Evolutionary conservation across 1,284 basidiomycete genomes (phyloP).

Genomic region (Macrocystidia cucumis): DNA sequence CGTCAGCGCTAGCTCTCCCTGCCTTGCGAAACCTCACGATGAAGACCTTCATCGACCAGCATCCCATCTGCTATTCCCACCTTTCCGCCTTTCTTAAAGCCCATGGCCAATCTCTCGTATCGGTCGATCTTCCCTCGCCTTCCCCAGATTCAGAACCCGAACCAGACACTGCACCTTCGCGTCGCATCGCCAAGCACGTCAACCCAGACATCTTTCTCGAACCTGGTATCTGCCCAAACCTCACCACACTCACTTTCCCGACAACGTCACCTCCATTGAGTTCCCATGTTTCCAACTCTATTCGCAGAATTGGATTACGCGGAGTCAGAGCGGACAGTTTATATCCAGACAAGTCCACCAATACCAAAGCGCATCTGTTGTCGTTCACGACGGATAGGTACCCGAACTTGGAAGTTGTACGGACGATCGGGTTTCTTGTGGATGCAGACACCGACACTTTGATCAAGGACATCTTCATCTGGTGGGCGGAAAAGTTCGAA

Average conservation of each 20-base stretch:
- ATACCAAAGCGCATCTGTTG: conserved; percentile 29
- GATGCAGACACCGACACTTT: conserved; percentile 33
- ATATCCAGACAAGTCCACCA: conserved; percentile 31
- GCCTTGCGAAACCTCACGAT: conserved; percentile 28
- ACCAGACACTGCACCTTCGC: conserved; percentile 17
- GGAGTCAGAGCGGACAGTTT: conserved; percentile 31
- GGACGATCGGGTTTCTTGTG: conserved; percentile 36
- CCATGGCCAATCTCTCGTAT: conserved; percentile 31
- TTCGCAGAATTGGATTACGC: conserved; percentile 38
- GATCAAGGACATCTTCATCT: conserved; percentile 42
- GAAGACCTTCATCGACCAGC: conserved; percentile 16
- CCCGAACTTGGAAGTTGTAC: conserved; percentile 36
- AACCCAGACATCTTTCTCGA: conserved; percentile 34
- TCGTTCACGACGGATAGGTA: conserved; percentile 32
- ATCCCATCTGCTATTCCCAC: conserved; percentile 12
- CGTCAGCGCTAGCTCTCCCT: conserved; percentile 26
- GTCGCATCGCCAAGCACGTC: conserved; percentile 21
- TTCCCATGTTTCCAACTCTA: conserved; percentile 23
- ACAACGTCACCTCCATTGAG: conserved; percentile 20
- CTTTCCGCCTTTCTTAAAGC: conserved; percentile 28
- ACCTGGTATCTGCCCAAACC: conserved; percentile 32
- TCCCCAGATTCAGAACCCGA: conserved; percentile 25
- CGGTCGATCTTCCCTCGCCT: conserved; percentile 32
- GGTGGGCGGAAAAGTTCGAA: conserved; percentile 47
- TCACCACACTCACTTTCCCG: conserved; percentile 34